These are phyloP conservation scores for Blastocystis sp. DNA, from an alignment of 352 stramenopile genomes.

Conservation along the genomic window DNA sequence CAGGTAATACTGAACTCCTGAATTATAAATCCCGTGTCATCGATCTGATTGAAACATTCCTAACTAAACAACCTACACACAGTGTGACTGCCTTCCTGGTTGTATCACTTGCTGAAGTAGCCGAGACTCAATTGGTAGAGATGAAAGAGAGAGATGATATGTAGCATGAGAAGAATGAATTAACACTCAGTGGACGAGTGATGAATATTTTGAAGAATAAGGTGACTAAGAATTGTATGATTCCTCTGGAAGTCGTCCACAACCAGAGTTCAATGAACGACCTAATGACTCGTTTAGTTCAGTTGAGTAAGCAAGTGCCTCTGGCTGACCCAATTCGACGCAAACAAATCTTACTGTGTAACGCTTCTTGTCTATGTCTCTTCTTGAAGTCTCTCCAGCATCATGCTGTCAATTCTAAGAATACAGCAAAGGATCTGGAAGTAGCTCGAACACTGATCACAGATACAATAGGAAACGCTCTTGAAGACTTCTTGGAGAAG, in stretches of 20 bases:
- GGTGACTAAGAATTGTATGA: neutral
- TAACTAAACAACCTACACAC: neutral
- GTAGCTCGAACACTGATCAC: neutral
- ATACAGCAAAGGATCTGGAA: neutral
- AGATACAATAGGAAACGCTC: neutral
- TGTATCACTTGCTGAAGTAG: neutral
- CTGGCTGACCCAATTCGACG: neutral
- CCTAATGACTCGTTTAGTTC: neutral
- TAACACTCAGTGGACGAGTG: neutral
- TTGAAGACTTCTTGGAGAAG: slow-evolving; percentile 5
- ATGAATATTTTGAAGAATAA: neutral
- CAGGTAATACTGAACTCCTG: neutral
- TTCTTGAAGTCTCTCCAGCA: slow-evolving; percentile 7
- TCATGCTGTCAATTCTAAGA: neutral
- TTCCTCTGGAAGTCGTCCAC: neutral
- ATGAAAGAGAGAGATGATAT: neutral
- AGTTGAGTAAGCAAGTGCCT: neutral
- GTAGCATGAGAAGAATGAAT: slow-evolving; percentile 24
- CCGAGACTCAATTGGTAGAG: neutral
- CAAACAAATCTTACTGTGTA: neutral
- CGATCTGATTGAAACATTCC: neutral
- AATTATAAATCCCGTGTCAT: slow-evolving; percentile 9
- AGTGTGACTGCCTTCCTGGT: neutral
- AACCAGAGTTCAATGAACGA: neutral
- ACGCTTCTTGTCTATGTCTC: neutral